Percentiles rank a stretch among this genome's conserved stretches.
Evolutionary conservation across 768 basidiomycete species (phyloP).

Genomic region (Lactarius hatsudake): DNA sequence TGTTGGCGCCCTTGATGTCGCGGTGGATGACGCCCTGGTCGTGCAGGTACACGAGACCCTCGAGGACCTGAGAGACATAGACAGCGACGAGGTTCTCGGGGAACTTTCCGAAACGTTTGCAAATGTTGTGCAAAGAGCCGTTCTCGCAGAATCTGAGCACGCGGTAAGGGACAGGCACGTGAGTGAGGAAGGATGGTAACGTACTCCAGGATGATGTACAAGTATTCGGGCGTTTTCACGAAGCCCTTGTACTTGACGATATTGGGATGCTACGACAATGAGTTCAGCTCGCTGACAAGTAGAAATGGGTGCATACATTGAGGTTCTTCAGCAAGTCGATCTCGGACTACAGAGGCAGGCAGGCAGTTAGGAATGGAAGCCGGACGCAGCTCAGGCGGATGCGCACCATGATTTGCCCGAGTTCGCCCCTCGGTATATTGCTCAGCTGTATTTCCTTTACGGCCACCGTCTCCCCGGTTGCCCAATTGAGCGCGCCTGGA

Average conservation of each 20-base stretch:
- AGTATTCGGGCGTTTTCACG: constrained; percentile 87
- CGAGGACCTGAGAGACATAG: constrained; percentile 94
- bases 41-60: constrained; percentile 94
- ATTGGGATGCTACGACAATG: constrained; percentile 72
- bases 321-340: constrained; percentile 97
- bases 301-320: constrained; percentile 52
- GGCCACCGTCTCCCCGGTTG: constrained; percentile 96
- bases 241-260: constrained; percentile 99
- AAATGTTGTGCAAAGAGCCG: constrained; percentile 91
- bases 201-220: constrained; percentile 96
- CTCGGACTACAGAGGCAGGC: constrained; percentile 62
- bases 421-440: constrained; percentile 89
- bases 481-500: constrained; percentile 86
- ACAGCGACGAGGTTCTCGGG: constrained; percentile 95
- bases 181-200: constrained; percentile 34
- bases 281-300: constrained; percentile 2
- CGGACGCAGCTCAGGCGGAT: background rate
- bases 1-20: constrained; percentile 99
- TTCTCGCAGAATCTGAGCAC: constrained; percentile 88
- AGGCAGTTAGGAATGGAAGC: background rate
- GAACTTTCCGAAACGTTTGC: constrained; percentile 97
- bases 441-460: constrained; percentile 96
- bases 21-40: constrained; percentile 99
- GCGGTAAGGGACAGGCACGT: background rate
- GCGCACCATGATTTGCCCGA: constrained; percentile 95